Conservation (phyloP, 345 rosid genomes). For the Turritis glabra region DNA sequence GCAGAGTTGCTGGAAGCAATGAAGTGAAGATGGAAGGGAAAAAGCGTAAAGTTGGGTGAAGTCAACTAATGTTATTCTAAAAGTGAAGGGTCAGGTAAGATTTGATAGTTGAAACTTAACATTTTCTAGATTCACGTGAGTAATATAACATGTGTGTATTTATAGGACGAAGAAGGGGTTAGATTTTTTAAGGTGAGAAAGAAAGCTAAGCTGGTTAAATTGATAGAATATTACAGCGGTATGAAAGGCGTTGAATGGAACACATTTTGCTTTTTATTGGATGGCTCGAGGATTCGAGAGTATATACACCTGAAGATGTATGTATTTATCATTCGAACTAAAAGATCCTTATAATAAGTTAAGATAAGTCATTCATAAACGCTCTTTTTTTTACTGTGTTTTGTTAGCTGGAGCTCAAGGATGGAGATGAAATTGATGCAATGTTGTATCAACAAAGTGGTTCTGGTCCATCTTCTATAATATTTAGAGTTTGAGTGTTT, state of each 20-base stretch:
- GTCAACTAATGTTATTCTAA: background rate
- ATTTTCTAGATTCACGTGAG: background rate
- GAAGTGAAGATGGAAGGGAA: background rate
- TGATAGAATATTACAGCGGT: background rate
- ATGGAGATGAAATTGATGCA: conserved; percentile 15
- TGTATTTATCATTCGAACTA: background rate
- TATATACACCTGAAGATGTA: background rate
- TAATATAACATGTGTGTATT: background rate
- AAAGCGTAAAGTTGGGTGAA: background rate
- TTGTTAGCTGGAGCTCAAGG: conserved; percentile 9
- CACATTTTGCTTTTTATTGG: background rate
- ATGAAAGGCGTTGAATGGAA: background rate
- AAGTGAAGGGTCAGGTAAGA: background rate
- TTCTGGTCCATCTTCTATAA: background rate
- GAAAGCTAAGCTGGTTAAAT: background rate
- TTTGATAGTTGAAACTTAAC: background rate
- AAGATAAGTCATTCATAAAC: background rate
- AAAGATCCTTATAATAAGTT: background rate
- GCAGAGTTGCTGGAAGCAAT: background rate
- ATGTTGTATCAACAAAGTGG: background rate
- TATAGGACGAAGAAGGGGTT: background rate
- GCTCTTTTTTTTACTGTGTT: background rate
- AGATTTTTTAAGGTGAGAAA: background rate
- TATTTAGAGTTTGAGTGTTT: background rate
- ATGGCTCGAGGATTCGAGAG: background rate